Base-by-base conservation (phyloP, 192 early-diverging fungal genomes). In the Entophlyctis luteolus region DNA sequence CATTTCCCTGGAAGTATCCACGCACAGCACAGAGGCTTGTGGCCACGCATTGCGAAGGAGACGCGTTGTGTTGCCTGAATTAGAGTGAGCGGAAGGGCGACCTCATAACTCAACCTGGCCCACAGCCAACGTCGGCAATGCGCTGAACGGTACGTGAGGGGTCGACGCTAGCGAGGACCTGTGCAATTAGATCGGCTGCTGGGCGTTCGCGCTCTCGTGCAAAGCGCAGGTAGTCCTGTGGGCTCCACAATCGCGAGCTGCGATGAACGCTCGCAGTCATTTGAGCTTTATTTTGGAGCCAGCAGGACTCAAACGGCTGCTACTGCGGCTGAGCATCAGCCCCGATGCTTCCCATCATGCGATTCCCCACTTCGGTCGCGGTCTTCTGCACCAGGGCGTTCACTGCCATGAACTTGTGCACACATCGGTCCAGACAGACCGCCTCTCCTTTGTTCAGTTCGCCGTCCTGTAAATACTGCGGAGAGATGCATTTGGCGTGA, bases 391-490 rank as follows among this genome's bases (percentile, higher is more conserved):
- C 38, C 2, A 65, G 36, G 5, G 52, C 12, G 25, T 71, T 71
- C 8, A 54, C 33, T 4, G 16, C 22, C 73, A 92, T 86, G 72
- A 86, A 95, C 79, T 95, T 95, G 37, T 86, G 72, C 6, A 90
- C 89, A 58, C 93, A 95, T 45, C 93, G 87, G 74, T 95, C 93
- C 36, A 90, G 77, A 72, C 93, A 95, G 27, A 93, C 89, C 4
- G 88, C 85, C 76, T 95, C 93, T 45, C 92, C 93, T 77, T 95
- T 95, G 65, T 90, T 90, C 67, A 95, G 79, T 42, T 91, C 89
- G 45, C 79, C 83, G 33, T 71, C 70, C 58, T 93, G 91, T 58
- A 77, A 79, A 66, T 95, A 95, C 35, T 80, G 78, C 67, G 82
- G 77, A 20, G 88, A 83, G 54, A 95, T 87, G 77, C 93, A 95